phyloP scores from a whole-genome alignment of 148 eudicot genomes.

The Rhododendron henanense region DNA sequence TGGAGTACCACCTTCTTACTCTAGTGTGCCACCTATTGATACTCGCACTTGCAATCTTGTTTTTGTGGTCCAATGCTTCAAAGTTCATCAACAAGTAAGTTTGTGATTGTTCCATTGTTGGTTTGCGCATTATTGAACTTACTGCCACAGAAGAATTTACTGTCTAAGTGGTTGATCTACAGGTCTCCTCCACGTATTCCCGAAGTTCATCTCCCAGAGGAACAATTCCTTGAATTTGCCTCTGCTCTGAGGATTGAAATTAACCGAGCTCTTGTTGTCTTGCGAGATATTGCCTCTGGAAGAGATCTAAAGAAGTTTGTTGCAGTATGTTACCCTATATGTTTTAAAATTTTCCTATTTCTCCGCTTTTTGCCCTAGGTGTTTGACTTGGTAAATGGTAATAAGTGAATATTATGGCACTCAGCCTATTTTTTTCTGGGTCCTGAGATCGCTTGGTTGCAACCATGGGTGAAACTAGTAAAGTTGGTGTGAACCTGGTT shows the following conservation, averaged over 20 bases:
- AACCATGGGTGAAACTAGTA: background rate
- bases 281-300: conserved; percentile 56
- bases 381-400: background rate
- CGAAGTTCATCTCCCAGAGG: conserved; percentile 49
- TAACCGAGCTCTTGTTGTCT: conserved; percentile 35
- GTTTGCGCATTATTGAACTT: background rate
- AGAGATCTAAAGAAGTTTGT: conserved; percentile 60
- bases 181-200: conserved; percentile 61
- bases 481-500: background rate
- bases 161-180: conserved; percentile 3
- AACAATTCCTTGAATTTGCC: conserved; percentile 42
- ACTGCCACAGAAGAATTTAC: background rate
- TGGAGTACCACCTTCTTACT: conserved; percentile 75
- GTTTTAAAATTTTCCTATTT: background rate
- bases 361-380: background rate
- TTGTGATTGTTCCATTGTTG: background rate
- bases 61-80: conserved; percentile 77
- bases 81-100: conserved; percentile 51
- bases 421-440: background rate
- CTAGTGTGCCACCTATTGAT: conserved; percentile 68
- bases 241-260: conserved; percentile 47
- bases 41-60: conserved; percentile 55
- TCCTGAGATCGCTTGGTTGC: background rate
- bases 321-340: conserved; percentile 27
- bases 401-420: background rate